Conservation (phyloP, 2,329 filamentous ascomycete species). For the Sarocladium strictum region DNA sequence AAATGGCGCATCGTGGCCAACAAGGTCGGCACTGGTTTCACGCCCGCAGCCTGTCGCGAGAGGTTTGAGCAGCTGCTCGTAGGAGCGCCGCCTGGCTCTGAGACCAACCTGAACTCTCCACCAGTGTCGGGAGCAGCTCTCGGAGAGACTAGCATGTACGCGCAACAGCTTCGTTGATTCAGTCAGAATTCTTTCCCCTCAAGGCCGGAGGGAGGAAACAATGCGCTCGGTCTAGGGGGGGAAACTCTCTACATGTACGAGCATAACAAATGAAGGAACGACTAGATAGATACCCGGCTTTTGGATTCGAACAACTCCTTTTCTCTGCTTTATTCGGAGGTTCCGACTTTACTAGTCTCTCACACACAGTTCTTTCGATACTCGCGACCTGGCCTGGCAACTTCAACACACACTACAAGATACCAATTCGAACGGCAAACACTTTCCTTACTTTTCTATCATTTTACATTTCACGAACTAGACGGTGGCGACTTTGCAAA, state of each 20-base stretch:
- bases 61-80: constrained; percentile 60
- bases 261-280: constrained; percentile 8
- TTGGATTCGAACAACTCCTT: constrained; percentile 4
- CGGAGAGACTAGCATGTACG: not conserved
- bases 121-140: constrained; percentile 25
- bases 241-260: constrained; percentile 3
- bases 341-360: not conserved
- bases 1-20: constrained; percentile 89
- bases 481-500: constrained; percentile 3
- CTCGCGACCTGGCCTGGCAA: not conserved
- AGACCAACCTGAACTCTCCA: constrained; percentile 50
- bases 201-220: not conserved
- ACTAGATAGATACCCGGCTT: constrained; percentile 9
- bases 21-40: constrained; percentile 87
- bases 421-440: not conserved
- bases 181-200: not conserved
- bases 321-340: constrained; percentile 3
- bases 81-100: constrained; percentile 37
- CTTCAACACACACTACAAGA: not conserved
- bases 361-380: not conserved
- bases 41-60: constrained; percentile 79
- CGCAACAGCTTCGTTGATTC: constrained; percentile 3
- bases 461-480: constrained; percentile 2
- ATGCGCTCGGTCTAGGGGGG: not conserved
- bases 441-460: not conserved